Percentiles rank a stretch among this genome's conserved stretches.
Conservation (phyloP, 176 grass and related monocot genomes). For the Aegilops umbellulata region DNA sequence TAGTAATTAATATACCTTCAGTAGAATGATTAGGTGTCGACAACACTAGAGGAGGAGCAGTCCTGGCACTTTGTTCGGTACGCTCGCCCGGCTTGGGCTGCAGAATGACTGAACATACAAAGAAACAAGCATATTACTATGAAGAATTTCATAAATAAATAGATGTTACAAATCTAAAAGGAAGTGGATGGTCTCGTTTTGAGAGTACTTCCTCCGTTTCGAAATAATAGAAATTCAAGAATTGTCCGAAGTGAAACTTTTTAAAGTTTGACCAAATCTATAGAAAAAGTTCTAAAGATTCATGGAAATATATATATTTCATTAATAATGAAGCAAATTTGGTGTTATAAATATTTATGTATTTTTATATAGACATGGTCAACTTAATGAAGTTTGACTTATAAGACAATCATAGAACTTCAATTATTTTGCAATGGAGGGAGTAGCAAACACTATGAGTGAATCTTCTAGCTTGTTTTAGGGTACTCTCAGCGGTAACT, state of each 20-base stretch:
- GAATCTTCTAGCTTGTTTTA: not conserved
- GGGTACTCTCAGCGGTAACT: not conserved
- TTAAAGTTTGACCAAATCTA: no score
- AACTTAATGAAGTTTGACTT: no score
- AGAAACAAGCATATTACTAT: not conserved
- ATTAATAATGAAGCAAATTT: no score
- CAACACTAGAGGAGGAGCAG: not conserved
- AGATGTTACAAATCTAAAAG: not conserved
- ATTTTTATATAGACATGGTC: no score
- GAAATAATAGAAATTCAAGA: no score
- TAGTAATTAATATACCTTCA: slow-evolving; percentile 1
- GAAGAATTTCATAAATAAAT: not conserved
- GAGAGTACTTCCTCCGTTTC: not conserved
- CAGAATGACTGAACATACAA: not conserved
- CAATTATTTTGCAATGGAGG: no score
- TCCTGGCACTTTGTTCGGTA: not conserved
- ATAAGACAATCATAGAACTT: no score
- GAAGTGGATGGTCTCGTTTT: not conserved
- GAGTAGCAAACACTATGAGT: not conserved
- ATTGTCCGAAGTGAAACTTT: no score
- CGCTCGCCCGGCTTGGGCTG: not conserved
- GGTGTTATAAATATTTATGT: no score
- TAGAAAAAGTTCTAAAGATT: no score
- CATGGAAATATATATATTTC: no score
- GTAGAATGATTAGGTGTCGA: not conserved